phyloP scores from a whole-genome alignment of 2,329 filamentous ascomycete species.

The Mycosphaerella sp. region DNA sequence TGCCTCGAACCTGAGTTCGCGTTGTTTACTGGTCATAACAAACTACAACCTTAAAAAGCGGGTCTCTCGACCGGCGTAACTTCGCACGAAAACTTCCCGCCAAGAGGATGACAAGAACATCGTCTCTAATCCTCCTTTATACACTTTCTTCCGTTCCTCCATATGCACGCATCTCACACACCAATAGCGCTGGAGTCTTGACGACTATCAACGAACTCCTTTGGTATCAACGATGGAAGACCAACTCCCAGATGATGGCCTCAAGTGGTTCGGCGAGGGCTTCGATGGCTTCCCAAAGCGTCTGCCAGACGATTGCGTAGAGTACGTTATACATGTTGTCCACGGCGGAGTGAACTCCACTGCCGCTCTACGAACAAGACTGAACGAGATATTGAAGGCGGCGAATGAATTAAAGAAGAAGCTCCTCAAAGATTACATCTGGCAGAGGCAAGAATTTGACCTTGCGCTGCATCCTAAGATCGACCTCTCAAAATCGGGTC shows the following conservation, averaged over 20 bases:
- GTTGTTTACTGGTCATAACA: constrained; percentile 4
- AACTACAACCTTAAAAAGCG: neutral
- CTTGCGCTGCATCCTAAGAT: constrained; percentile 54
- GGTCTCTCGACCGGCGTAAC: neutral
- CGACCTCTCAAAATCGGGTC: constrained; percentile 11
- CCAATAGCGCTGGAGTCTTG: too few species aligned
- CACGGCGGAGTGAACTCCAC: constrained; percentile 45
- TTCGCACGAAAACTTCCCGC: neutral
- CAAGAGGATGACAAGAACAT: neutral
- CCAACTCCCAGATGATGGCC: constrained; percentile 45
- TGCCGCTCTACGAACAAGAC: constrained; percentile 54
- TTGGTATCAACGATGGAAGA: constrained; percentile 21
- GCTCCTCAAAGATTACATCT: constrained; percentile 80
- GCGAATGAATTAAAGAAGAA: constrained; percentile 57
- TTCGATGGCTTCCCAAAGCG: constrained; percentile 60
- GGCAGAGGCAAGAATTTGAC: constrained; percentile 82
- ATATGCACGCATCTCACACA: neutral
- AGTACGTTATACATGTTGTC: constrained; percentile 74
- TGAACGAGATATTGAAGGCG: constrained; percentile 67
- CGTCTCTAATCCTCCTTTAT: neutral
- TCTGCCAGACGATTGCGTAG: constrained; percentile 75
- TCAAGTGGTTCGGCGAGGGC: constrained; percentile 61
- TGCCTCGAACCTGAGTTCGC: neutral
- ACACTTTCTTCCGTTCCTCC: neutral
- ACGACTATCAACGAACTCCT: too few species aligned